A percentile compares a stretch with the other conserved stretches of the same genome.
Conservation (phyloP, 768 basidiomycete genomes). For the Lactarius tabidus region DNA sequence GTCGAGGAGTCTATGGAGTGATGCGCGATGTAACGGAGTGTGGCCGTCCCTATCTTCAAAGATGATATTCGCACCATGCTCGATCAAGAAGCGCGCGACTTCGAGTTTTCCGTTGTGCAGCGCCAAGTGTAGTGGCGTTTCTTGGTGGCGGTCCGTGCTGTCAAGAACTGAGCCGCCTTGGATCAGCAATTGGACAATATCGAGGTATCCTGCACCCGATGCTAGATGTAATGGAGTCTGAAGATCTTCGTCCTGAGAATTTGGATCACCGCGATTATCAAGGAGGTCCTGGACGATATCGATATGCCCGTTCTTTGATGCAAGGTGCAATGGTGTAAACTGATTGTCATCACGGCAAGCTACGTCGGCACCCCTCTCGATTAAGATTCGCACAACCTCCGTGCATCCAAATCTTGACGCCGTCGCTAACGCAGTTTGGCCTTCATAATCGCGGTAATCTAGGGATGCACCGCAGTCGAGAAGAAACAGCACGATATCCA, state of each 20-base stretch:
- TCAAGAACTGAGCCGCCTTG: not conserved
- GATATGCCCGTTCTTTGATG: not conserved
- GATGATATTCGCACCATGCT: not conserved
- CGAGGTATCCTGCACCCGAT: not conserved
- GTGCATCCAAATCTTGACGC: not conserved
- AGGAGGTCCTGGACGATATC: not conserved
- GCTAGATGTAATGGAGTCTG: not conserved
- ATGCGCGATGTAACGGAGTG: not conserved
- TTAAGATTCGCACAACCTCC: not conserved
- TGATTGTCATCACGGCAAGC: not conserved
- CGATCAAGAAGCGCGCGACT: not conserved
- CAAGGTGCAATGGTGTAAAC: not conserved
- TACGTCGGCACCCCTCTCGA: not conserved
- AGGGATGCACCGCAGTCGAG: not conserved
- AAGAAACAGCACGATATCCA: not conserved
- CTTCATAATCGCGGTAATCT: not conserved
- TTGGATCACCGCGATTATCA: not conserved
- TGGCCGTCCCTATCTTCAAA: not conserved
- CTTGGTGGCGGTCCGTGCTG: not conserved
- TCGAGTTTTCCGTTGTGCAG: fast-evolving
- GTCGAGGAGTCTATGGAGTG: not conserved
- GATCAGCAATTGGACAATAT: not conserved
- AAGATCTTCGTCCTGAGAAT: not conserved
- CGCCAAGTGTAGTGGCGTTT: not conserved
- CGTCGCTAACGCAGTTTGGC: not conserved